These are phyloP conservation scores for Paecilomyces fulvus DNA, from an alignment of 2,329 filamentous ascomycete species.

Conservation along the genomic window DNA sequence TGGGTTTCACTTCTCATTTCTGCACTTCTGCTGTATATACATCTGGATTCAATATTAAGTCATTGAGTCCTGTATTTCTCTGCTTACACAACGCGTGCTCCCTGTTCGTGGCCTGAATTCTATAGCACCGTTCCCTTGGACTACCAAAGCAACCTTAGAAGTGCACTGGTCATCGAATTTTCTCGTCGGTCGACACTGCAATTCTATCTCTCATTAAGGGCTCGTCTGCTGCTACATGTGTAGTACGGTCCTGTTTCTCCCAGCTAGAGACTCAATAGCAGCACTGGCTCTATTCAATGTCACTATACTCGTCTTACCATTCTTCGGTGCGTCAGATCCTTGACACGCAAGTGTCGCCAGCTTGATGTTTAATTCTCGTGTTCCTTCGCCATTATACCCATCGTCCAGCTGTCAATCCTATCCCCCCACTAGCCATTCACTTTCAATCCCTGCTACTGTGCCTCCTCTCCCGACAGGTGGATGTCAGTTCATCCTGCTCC, in stretches of 20 bases:
- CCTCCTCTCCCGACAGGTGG: conserved; percentile 19
- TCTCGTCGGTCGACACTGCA: not conserved
- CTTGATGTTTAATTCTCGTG: conserved; percentile 17
- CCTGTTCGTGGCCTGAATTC: not conserved
- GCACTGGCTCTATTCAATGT: not conserved
- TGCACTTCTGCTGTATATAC: not conserved
- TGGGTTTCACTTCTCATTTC: not conserved
- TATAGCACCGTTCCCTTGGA: not conserved
- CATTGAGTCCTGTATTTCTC: not conserved
- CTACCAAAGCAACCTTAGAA: not conserved
- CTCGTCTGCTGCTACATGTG: not conserved
- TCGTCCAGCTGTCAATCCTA: conserved; percentile 9
- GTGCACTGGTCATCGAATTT: not conserved
- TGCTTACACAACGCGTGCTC: not conserved
- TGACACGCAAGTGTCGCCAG: not conserved
- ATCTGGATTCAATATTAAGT: not conserved
- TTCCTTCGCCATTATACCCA: conserved; percentile 10
- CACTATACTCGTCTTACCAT: not conserved
- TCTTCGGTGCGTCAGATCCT: conserved; percentile 2
- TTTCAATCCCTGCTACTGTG: conserved; percentile 10
- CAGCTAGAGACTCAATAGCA: not conserved
- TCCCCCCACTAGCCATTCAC: conserved; percentile 7
- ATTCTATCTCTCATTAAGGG: not conserved
- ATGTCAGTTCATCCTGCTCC: conserved; percentile 21
- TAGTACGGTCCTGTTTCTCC: not conserved